A percentile compares a stretch with the other conserved stretches of the same genome.
Evolutionary conservation across 2,329 filamentous ascomycete species (phyloP).

Genomic region (Lachnellula hyalina): DNA sequence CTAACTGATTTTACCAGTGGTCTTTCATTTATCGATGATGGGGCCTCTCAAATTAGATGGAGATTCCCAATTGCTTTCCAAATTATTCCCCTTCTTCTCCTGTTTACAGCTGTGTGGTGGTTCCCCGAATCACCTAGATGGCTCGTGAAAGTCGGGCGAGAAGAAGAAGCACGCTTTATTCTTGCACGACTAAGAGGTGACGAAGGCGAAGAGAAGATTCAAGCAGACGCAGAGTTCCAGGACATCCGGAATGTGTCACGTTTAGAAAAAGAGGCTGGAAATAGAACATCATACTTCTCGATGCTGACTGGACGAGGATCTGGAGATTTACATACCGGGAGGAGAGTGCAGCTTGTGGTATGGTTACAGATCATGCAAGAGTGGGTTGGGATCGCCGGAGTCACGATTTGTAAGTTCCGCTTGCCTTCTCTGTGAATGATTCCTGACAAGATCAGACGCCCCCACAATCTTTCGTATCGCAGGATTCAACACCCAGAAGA

Average conservation of each 20-base stretch:
- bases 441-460: constrained; percentile 13
- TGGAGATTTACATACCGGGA: constrained; percentile 59
- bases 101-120: constrained; percentile 33
- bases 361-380: constrained; percentile 69
- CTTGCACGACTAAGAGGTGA: constrained; percentile 51
- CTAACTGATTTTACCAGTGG: constrained; percentile 35
- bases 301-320: constrained; percentile 65
- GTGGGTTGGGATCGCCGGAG: constrained; percentile 65
- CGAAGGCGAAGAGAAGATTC: constrained; percentile 45
- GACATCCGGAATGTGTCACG: constrained; percentile 62
- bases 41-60: constrained; percentile 49
- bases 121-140: constrained; percentile 36
- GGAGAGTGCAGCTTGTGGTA: constrained; percentile 63
- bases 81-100: constrained; percentile 29
- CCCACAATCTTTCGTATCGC: constrained; percentile 58
- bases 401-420: constrained; percentile 48
- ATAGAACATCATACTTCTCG: constrained; percentile 51
- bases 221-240: constrained; percentile 58
- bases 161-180: constrained; percentile 36
- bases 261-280: constrained; percentile 51
- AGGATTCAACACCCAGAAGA: constrained; percentile 55
- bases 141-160: constrained; percentile 33
- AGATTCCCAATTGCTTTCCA: constrained; percentile 35
- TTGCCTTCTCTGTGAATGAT: neutral
- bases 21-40: constrained; percentile 54